These are phyloP conservation scores for Hyaloscypha bicolor DNA, from an alignment of 495 filamentous ascomycete genomes.

Conservation along the genomic window DNA sequence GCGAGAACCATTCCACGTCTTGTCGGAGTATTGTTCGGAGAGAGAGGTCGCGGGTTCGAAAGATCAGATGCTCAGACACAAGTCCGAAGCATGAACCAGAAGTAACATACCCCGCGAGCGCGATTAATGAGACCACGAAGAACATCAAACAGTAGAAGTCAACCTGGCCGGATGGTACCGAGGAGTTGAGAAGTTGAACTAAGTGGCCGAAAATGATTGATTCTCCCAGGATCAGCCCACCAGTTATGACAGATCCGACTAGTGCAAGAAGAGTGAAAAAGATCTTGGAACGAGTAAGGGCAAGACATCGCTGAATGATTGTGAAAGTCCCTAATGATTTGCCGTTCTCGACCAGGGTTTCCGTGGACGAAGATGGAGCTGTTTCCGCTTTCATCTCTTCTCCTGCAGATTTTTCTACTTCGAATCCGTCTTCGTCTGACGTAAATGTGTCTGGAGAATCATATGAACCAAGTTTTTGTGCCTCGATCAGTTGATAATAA, in stretches of 20 bases:
- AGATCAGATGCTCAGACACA: constrained; percentile 55
- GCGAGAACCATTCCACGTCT: constrained; percentile 57
- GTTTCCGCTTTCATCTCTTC: neutral
- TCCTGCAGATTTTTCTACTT: neutral
- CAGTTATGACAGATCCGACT: constrained; percentile 38
- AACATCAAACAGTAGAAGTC: constrained; percentile 57
- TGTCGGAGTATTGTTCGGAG: constrained; percentile 55
- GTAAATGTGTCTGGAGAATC: neutral
- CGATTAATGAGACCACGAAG: constrained; percentile 55
- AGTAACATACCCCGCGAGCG: constrained; percentile 54
- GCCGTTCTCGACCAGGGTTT: neutral
- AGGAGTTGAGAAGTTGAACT: constrained; percentile 39
- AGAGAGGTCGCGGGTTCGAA: constrained; percentile 50
- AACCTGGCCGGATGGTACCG: constrained; percentile 33
- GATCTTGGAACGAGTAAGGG: constrained; percentile 14
- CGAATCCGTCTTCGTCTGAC: neutral
- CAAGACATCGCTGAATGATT: constrained; percentile 24
- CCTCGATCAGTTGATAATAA: constrained; percentile 25
- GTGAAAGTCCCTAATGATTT: constrained; percentile 13
- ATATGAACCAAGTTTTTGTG: constrained; percentile 18
- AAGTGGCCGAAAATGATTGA: constrained; percentile 57
- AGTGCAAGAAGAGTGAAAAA: constrained; percentile 32
- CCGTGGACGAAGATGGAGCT: neutral
- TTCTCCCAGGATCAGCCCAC: constrained; percentile 51
- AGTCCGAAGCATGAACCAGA: constrained; percentile 53